Base-by-base conservation (phyloP, 2,329 filamentous ascomycete species). In the Colletotrichum tanaceti region DNA sequence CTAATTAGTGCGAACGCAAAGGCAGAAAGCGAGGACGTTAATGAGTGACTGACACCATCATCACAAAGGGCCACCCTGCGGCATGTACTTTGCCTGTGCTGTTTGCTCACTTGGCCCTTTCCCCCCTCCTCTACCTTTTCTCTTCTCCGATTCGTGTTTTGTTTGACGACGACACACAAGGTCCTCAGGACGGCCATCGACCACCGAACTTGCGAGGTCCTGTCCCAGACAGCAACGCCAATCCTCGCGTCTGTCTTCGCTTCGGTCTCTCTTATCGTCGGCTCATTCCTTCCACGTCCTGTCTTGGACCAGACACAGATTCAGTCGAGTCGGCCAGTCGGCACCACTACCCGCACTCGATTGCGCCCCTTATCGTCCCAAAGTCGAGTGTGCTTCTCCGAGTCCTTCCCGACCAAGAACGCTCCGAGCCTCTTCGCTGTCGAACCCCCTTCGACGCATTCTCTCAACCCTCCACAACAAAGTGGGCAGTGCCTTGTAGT, bases 41-140 rank as follows among this genome's bases (percentile, higher is more conserved):
- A 55, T 65, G 62, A 57, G 44, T 50, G 62, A 68, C 61, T 68
- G 65, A 60, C 55, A 68, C 62, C 55, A 68, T 68, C 65, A 68
- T 68, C 65, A 68, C 65, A 68, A 68, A 68, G 65, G 65, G 65
- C 55, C 55, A 65, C 54, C 61, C 65, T 68, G 65, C 65, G 64
- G 52, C 64, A 59, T 67, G 46, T 58, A 68, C 65, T 65, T 65
- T 68, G 62, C 47, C 54, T 65, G 47, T 47, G 62, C 41, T 18
- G 11, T 65, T 68, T 14, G 11, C 60, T 68, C 43, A 43, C 55
- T 55, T 44, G 32, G 39, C 24, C 43, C 16, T 65, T 54, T 44
- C 47, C 20, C 11, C 14, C 14, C 43, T 13, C 16, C 46, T 32
- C 28, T 32, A 32, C 14, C 38, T 24, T 53, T 49, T 24, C 49